phyloP scores from a whole-genome alignment of 2,329 filamentous ascomycete genomes.

The Trichoderma arundinaceum region DNA sequence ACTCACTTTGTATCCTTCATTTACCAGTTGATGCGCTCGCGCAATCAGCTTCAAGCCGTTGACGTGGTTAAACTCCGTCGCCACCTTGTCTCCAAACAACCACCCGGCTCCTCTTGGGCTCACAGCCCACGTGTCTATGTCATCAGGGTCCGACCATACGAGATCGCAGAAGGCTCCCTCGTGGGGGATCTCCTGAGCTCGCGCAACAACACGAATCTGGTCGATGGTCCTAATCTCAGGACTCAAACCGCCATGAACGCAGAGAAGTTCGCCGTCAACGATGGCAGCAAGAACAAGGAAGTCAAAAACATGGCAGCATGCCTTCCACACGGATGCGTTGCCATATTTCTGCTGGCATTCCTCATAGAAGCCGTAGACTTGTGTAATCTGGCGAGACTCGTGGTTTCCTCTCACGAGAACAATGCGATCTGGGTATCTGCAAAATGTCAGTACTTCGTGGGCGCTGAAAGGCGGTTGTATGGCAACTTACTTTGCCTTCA shows the following conservation, averaged over 20 bases:
- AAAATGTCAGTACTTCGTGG: constrained; percentile 28
- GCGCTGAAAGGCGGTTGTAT: neutral
- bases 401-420: constrained; percentile 98
- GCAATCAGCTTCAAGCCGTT: constrained; percentile 96
- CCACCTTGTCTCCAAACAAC: constrained; percentile 96
- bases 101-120: constrained; percentile 96
- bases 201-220: constrained; percentile 97
- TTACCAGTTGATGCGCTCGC: constrained; percentile 96
- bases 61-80: constrained; percentile 96
- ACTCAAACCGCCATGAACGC: constrained; percentile 90
- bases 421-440: constrained; percentile 89
- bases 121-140: constrained; percentile 94
- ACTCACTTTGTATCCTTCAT: constrained; percentile 92
- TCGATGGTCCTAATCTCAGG: constrained; percentile 96
- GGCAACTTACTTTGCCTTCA: constrained; percentile 69
- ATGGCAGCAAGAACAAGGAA: constrained; percentile 96
- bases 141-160: constrained; percentile 97
- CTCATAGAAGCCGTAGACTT: constrained; percentile 98
- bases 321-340: constrained; percentile 99
- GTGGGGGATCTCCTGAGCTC: constrained; percentile 96
- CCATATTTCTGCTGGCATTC: constrained; percentile 98
- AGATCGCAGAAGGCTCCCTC: constrained; percentile 98
- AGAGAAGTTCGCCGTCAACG: constrained; percentile 97
- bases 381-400: constrained; percentile 95
- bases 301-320: constrained; percentile 99